Conservation (phyloP, 2,329 filamentous ascomycete species). For the Salinomyces thailandicus region DNA sequence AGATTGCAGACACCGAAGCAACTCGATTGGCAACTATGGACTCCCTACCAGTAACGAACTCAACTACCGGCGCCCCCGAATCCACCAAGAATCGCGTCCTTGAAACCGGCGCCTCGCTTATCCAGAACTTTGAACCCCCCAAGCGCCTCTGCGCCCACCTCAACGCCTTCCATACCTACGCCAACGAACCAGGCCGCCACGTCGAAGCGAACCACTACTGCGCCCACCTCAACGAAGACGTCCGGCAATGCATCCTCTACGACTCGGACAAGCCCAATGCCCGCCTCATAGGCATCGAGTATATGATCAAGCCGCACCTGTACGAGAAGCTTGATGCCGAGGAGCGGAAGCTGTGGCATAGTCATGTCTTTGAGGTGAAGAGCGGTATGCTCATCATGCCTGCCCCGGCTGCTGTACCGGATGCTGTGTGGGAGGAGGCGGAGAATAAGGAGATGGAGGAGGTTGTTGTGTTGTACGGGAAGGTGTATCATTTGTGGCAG, state of each 20-base stretch:
- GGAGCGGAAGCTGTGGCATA: conserved; percentile 72
- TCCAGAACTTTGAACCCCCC: conserved; percentile 59
- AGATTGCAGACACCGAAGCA: no score
- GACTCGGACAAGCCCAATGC: conserved; percentile 58
- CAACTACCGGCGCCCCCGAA: conserved; percentile 40
- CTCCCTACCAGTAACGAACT: conserved; percentile 25
- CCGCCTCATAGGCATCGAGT: conserved; percentile 73
- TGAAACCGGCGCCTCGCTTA: conserved; percentile 49
- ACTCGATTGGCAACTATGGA: conserved; percentile 6
- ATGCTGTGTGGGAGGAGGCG: conserved; percentile 58
- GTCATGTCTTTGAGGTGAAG: conserved; percentile 63
- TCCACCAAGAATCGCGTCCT: conserved; percentile 48
- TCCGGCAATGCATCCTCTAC: conserved; percentile 79
- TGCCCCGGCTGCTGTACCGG: conserved; percentile 44
- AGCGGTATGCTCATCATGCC: conserved; percentile 75
- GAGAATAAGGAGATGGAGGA: conserved; percentile 75
- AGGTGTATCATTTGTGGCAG: conserved; percentile 81
- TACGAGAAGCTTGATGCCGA: conserved; percentile 54
- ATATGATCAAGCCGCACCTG: conserved; percentile 66
- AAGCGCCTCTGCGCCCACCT: conserved; percentile 70
- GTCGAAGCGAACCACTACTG: conserved; percentile 83
- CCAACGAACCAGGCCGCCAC: conserved; percentile 55
- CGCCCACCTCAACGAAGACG: conserved; percentile 63
- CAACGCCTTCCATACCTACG: conserved; percentile 79
- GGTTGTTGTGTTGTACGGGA: conserved; percentile 65